Base-by-base conservation (phyloP, 2,329 filamentous ascomycete genomes). In the Diplodia mutila region DNA sequence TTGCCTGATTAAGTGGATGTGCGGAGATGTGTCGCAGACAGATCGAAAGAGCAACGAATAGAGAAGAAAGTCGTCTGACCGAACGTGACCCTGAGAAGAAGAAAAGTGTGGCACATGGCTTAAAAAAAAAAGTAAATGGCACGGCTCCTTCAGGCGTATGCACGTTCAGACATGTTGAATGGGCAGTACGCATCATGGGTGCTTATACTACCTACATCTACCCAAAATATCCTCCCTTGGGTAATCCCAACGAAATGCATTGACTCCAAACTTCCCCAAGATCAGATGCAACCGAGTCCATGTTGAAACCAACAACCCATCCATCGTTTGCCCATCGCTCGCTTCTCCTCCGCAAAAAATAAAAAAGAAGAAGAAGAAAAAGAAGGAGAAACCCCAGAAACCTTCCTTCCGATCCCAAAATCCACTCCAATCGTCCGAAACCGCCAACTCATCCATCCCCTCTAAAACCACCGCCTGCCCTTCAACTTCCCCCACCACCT, bases 401-500 rank as follows among this genome's bases (percentile, higher is more conserved):
- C n/a, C n/a, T n/a, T n/a, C n/a, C n/a, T n/a, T n/a, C n/a, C n/a
- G n/a, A n/a, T n/a, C n/a, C n/a, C n/a, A n/a, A n/a, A n/a, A n/a
- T n/a, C n/a, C n/a, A n/a, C n/a, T n/a, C n/a, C n/a, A n/a, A n/a
- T n/a, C n/a, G n/a, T n/a, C n/a, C n/a, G n/a, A n/a, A n/a, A n/a
- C n/a, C n/a, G n/a, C n/a, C n/a, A n/a, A 32, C 6, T 37, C n/a
- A 14, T 21, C n/a, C 25, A 16, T 37, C 9, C 21, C 23, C n/a
- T 21, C 16, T 37, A 83, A 69, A 84, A 84, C 82, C 82, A 84
- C 64, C 78, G 67, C 70, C 82, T 75, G 23, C 68, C 70, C 67
- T 80, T 78, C 69, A 83, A 68, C 74, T 84, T 84, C 25, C 74
- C 73, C 75, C 73, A 78, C 72, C 79, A 77, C 67, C 81, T 74